These are phyloP conservation scores for Pythium scleroteichum DNA, from an alignment of 352 stramenopile species.

Conservation along the genomic window DNA sequence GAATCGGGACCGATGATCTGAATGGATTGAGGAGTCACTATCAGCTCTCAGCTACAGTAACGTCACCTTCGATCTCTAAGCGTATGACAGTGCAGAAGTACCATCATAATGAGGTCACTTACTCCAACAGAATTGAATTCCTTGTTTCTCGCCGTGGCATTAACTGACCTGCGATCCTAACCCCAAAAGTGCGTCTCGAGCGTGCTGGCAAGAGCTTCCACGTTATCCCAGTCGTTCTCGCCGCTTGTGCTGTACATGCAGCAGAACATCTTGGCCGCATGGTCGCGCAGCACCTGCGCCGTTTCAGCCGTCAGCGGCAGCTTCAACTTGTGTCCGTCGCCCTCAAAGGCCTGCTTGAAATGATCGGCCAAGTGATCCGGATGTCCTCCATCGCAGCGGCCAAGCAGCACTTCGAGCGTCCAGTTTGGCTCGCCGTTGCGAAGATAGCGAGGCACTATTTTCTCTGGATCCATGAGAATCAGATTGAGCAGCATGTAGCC, in stretches of 20 bases:
- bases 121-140: no score
- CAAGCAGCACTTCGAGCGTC: not conserved
- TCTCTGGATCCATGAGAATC: not conserved
- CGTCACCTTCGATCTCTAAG: no score
- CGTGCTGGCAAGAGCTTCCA: not conserved
- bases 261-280: conserved; percentile 31
- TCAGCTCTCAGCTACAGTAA: no score
- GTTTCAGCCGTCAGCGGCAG: conserved; percentile 20
- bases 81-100: no score
- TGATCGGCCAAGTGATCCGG: not conserved
- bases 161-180: no score
- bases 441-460: not conserved
- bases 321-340: conserved; percentile 9
- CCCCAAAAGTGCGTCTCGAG: not conserved
- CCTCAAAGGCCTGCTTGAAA: conserved; percentile 3
- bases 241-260: conserved; percentile 34
- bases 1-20: no score
- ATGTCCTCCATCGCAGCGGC: not conserved
- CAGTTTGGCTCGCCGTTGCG: not conserved
- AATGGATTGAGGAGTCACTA: no score
- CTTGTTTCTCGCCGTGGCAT: no score
- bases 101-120: no score
- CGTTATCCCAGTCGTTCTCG: conserved; percentile 12
- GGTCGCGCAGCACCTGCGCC: conserved; percentile 28
- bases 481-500: conserved; percentile 8